Evolutionary conservation across 257 asterid genomes (phyloP), one percentile per base, ranked within the genome.

Genomic region (Solanum bulbocastanum): DNA sequence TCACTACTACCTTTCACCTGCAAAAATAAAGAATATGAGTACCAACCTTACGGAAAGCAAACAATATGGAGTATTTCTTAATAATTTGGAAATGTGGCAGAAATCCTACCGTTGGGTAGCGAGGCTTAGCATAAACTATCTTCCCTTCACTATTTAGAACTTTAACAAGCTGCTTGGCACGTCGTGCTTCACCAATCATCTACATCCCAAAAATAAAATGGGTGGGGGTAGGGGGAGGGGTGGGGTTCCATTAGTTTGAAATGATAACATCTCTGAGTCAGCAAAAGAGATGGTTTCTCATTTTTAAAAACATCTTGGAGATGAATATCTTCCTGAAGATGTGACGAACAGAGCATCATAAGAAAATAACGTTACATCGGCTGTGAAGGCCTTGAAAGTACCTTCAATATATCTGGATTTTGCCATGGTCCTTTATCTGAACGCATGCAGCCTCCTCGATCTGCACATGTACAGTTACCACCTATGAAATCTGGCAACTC

Each of bases 381-480:
- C 66, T 33, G 44, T 4, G 42, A 30, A 52, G 27, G 36, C 83
- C 27, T 8, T 14, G 75, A 52, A 33, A 86, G 87, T 84, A 96
- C 99, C 99, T 97, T 95, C 88, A 96, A 86, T 86, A 97, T 95
- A 42, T 93, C 98, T 2, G 95, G 98, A 93, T 97, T 91, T 91
- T 96, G 94, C 99, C 99, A 97, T 44, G 99, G 98, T 84, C 99
- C 99, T 93, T 96, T 97, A 92, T 97, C 98, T 84, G 99, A 94
- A 81, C 90, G 98, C 87, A 95, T 94, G 93, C 99, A 97, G 13
- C 98, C 98, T 60, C 99, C 99, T 90, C 93, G 90, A 75, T 92
- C 96, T 37, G 96, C 94, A 91, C 99, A 97, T 23, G 92, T 94
- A 68, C 99, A 97, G 36, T 88, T 90, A 87, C 99, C 99, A 69